Percentiles rank a stretch among this genome's conserved stretches.
Evolutionary conservation across 305 asterid species (phyloP).

Genomic region (Ruellia speciosa): DNA sequence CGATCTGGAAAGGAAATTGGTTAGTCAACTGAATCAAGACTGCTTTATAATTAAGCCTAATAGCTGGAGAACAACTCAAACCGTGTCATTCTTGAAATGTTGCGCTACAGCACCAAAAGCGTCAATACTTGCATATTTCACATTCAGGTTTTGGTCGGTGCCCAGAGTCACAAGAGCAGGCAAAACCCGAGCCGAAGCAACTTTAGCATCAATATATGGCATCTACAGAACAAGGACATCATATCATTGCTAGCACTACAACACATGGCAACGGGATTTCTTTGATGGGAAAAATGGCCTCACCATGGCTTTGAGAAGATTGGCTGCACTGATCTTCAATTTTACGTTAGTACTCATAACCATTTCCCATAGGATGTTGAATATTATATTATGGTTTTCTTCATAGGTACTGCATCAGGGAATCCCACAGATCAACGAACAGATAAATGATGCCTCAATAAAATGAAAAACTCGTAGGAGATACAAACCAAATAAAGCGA

Average conservation of each 20-base stretch:
- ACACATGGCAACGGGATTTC: slow-evolving; percentile 12
- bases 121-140: slow-evolving; percentile 87
- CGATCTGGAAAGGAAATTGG: slow-evolving; percentile 47
- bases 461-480: slow-evolving; percentile 16
- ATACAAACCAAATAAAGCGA: slow-evolving; percentile 83
- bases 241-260: slow-evolving; percentile 10
- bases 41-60: slow-evolving; percentile 21
- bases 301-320: slow-evolving; percentile 86
- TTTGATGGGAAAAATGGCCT: slow-evolving; percentile 24
- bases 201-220: slow-evolving; percentile 78
- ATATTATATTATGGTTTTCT: slow-evolving; percentile 69
- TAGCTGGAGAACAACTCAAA: slow-evolving; percentile 23
- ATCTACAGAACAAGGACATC: slow-evolving; percentile 43
- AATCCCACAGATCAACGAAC: slow-evolving; percentile 22
- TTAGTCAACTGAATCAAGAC: slow-evolving; percentile 28
- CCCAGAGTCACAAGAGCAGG: slow-evolving; percentile 99
- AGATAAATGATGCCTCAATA: slow-evolving; percentile 13
- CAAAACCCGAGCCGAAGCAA: slow-evolving; percentile 78
- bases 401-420: slow-evolving; percentile 64
- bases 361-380: slow-evolving; percentile 96
- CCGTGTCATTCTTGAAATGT: slow-evolving; percentile 83
- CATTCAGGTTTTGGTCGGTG: slow-evolving; percentile 88
- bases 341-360: slow-evolving; percentile 63
- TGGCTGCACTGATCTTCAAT: slow-evolving; percentile 74
- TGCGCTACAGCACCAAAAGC: slow-evolving; percentile 98